Base-by-base conservation (phyloP, 345 rosid genomes). In the Corchorus capsularis region DNA sequence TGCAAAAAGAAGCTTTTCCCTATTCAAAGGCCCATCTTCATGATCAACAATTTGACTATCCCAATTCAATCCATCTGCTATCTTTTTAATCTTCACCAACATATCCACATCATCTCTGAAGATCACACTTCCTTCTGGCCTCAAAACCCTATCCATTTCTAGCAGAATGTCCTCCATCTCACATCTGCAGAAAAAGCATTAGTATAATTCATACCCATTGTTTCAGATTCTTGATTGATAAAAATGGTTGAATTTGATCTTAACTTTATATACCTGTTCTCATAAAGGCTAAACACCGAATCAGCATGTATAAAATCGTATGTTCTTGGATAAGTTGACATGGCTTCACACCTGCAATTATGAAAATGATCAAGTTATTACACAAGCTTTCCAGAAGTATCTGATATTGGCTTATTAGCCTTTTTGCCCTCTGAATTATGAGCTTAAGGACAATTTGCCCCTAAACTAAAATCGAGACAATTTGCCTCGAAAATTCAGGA, bases 271-370 rank as follows among this genome's bases (percentile, higher is more conserved):
- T n/a, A 90, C 92, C 89, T 87, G 53, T 82, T 79, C 75, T 85
- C 57, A 73, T 89, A 90, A 62, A 91, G 89, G 45, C 75, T 89
- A 80, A 91, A 87, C 41, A 91, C 60, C 20, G 86, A 89, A 76
- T 84, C 88, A 3, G 87, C 94, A 59, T 89, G 94, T 59, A 90
- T 87, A 52, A 90, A 82, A 43, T 90, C 94, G 39, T 87, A 90
- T 49, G 91, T 86, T 62, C 92, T 87, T 2, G 93, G 91, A 82
- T 90, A 90, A 34, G 94, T 90, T 7, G 94, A 90, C 91, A 90
- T 89, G 14, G 94, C 94, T 74, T 90, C 94, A 14, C 94, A 90
- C 94, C 92, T 90, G 79, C 45, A 52, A 37, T 27, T 39, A n/a
- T n/a, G n/a, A 37, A 12, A 19, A 66, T 27, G 5, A n/a, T n/a